A percentile compares a stretch with the other conserved stretches of the same genome.
Evolutionary conservation across 2,329 filamentous ascomycete genomes (phyloP).

Genomic region (Metarhizium rileyi): DNA sequence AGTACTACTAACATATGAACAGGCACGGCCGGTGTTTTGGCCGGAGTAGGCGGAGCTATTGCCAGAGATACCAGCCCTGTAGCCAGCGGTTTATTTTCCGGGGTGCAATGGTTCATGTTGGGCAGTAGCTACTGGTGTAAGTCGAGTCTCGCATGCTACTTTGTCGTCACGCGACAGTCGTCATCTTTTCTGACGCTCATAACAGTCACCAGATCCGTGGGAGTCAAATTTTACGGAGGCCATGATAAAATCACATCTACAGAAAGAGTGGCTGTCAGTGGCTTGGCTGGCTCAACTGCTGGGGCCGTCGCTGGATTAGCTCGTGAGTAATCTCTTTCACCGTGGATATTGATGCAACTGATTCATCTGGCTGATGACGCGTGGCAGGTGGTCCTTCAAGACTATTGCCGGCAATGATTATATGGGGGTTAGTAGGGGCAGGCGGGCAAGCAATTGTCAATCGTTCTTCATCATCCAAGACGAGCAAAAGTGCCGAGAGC

Average conservation of each 20-base stretch:
- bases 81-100: constrained; percentile 62
- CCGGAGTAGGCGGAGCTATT: constrained; percentile 63
- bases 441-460: constrained; percentile 30
- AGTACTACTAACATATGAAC: constrained; percentile 6
- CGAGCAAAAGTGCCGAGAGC: constrained; percentile 24
- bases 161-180: neutral
- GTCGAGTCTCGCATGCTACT: constrained; percentile 12
- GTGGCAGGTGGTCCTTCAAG: constrained; percentile 40
- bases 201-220: constrained; percentile 37
- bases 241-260: constrained; percentile 41
- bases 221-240: constrained; percentile 38
- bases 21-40: constrained; percentile 53
- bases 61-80: constrained; percentile 56
- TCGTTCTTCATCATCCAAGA: constrained; percentile 14
- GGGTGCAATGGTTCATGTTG: constrained; percentile 72
- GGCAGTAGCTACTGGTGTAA: constrained; percentile 69
- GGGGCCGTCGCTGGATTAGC: constrained; percentile 49
- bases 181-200: neutral
- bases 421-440: constrained; percentile 36
- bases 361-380: constrained; percentile 10
- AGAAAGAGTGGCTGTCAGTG: constrained; percentile 58
- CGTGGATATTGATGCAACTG: neutral
- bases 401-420: constrained; percentile 39
- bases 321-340: constrained; percentile 29
- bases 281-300: constrained; percentile 60